phyloP scores from a whole-genome alignment of 495 filamentous ascomycete species.

The Penicillium cataractarum region DNA sequence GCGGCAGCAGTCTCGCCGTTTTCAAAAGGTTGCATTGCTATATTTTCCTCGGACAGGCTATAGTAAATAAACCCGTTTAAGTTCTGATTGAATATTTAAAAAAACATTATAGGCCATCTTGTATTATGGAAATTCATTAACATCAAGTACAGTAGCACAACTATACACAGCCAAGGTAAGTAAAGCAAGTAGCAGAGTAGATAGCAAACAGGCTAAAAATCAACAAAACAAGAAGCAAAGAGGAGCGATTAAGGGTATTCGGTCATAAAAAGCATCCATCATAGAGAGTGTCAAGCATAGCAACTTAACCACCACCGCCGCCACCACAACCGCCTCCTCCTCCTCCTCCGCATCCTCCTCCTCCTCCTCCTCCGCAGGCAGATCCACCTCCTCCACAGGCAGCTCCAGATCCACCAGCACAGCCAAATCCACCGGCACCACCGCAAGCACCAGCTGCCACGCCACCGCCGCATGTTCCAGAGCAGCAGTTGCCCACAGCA shows the following conservation, averaged over 20 bases:
- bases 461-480: slow-evolving; percentile 54
- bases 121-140: background rate
- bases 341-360: slow-evolving; percentile 34
- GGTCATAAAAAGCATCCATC: background rate
- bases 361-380: slow-evolving; percentile 8
- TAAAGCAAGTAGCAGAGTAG: background rate
- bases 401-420: slow-evolving; percentile 38
- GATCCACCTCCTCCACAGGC: slow-evolving; percentile 37
- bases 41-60: too few relatives aligned
- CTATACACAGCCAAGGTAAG: background rate
- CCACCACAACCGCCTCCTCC: slow-evolving; percentile 26
- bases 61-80: too few relatives aligned
- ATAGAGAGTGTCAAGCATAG: background rate
- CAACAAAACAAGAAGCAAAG: background rate
- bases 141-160: background rate
- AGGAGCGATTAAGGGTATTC: background rate
- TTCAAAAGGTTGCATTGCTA: too few relatives aligned
- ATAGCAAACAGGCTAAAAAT: background rate
- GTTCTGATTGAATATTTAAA: too few relatives aligned
- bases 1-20: too few relatives aligned
- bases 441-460: slow-evolving; percentile 58
- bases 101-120: background rate
- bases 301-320: slow-evolving; percentile 11
- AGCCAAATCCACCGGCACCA: slow-evolving; percentile 43
- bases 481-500: slow-evolving; percentile 49